Evolutionary conservation across 345 rosid genomes (phyloP).

Genomic region (Fremontodendron californicum): DNA sequence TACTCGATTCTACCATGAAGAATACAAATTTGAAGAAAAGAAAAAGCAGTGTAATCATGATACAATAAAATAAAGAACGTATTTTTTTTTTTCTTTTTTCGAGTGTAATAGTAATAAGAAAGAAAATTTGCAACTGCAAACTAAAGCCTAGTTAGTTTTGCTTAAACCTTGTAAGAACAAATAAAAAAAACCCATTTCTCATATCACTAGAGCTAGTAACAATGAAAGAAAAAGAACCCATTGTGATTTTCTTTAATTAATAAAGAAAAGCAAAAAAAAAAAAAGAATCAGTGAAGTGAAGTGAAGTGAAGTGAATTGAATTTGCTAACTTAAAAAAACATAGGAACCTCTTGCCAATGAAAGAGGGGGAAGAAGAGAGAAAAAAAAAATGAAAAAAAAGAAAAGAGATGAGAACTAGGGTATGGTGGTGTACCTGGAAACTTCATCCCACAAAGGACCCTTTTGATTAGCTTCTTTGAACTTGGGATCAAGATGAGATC

Average conservation of each 20-base stretch:
- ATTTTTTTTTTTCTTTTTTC: neutral
- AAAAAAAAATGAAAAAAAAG: too few relatives aligned
- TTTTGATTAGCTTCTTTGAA: conserved; percentile 65
- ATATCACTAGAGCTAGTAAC: neutral
- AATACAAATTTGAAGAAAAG: neutral
- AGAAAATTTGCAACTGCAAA: neutral
- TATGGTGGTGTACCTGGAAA: conserved; percentile 64
- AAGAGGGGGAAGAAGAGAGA: neutral
- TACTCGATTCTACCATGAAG: neutral
- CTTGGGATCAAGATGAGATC: conserved; percentile 91
- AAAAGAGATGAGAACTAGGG: too few relatives aligned
- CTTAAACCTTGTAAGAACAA: neutral
- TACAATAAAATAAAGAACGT: too few relatives aligned
- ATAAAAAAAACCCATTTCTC: neutral
- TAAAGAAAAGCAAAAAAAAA: neutral
- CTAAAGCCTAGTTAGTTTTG: neutral
- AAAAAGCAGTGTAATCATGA: neutral
- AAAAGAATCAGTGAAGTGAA: neutral
- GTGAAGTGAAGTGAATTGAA: neutral
- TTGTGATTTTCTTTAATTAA: neutral
- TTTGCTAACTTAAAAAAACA: neutral
- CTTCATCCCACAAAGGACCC: conserved; percentile 96
- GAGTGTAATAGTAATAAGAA: neutral
- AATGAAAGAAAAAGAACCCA: neutral
- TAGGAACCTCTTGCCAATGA: neutral